Conservation (phyloP, 768 basidiomycete species). For the Leccinum incarnatum region DNA sequence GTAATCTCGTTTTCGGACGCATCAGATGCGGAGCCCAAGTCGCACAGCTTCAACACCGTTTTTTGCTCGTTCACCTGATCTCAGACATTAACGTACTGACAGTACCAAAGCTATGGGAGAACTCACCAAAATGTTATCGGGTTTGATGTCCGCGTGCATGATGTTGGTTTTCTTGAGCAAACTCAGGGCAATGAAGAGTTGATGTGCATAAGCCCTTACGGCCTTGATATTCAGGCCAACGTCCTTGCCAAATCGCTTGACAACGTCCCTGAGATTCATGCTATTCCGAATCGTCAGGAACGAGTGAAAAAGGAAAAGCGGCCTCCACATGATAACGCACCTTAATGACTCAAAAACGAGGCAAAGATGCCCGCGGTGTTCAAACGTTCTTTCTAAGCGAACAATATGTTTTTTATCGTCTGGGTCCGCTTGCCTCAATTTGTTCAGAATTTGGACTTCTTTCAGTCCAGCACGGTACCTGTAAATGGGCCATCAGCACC, state of each 20-base stretch:
- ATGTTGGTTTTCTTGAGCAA: constrained; percentile 86
- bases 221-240: constrained; percentile 94
- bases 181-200: constrained; percentile 86
- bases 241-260: constrained; percentile 98
- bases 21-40: constrained; percentile 96
- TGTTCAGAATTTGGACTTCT: constrained; percentile 86
- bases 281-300: constrained; percentile 39
- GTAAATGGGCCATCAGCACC: constrained; percentile 6
- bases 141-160: constrained; percentile 99
- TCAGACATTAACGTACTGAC: constrained; percentile 13
- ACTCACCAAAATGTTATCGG: constrained; percentile 92
- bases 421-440: constrained; percentile 84
- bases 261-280: constrained; percentile 97
- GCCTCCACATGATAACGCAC: constrained; percentile 40
- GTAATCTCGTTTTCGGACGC: constrained; percentile 95
- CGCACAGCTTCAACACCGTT: constrained; percentile 90
- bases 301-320: constrained; percentile 2
- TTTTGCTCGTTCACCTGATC: constrained; percentile 90
- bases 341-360: constrained; percentile 93
- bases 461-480: constrained; percentile 96
- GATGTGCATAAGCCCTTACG: constrained; percentile 98
- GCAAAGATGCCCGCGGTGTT: constrained; percentile 95
- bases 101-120: constrained; percentile 7
- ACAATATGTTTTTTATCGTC: constrained; percentile 97
- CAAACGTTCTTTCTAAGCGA: constrained; percentile 90